Evolutionary conservation across 805 yeast genomes (phyloP).

Genomic region (Sugiyamaella marilandica): DNA sequence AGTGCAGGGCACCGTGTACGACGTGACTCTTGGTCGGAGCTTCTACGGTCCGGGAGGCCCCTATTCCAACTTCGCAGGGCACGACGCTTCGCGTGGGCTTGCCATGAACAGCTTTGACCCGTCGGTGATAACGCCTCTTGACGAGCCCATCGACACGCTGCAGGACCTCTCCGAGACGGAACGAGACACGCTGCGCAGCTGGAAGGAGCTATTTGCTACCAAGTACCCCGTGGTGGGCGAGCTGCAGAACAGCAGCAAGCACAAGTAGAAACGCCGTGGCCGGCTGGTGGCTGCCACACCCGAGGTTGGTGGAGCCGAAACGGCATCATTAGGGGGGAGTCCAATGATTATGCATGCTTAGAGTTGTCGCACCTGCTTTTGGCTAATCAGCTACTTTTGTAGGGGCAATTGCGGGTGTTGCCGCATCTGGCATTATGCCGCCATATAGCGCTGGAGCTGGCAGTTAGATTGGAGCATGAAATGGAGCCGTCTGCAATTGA

Average conservation of each 20-base stretch:
- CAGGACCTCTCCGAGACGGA: conserved; percentile 58
- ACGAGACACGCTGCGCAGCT: conserved; percentile 62
- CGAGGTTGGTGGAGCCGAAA: no score
- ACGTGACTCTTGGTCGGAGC: conserved; percentile 70
- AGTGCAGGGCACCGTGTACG: conserved; percentile 81
- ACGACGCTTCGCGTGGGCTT: conserved; percentile 90
- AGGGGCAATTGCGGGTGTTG: no score
- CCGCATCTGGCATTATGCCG: no score
- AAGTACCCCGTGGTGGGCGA: conserved; percentile 82
- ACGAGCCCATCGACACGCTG: conserved; percentile 72
- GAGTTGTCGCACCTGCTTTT: no score
- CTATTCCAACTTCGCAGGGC: conserved; percentile 90
- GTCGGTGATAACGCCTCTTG: conserved; percentile 59
- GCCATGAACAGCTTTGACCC: conserved; percentile 83
- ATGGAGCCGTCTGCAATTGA: no score
- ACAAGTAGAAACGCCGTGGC: conserved; percentile 1
- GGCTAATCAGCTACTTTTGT: no score
- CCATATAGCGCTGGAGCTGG: no score
- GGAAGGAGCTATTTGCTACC: conserved; percentile 77
- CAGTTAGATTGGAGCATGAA: no score
- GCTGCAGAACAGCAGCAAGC: conserved; percentile 20
- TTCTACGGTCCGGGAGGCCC: conserved; percentile 98
- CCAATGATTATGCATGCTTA: no score
- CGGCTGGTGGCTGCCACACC: no score
- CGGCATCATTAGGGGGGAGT: no score